Evolutionary conservation across 2,329 filamentous ascomycete species (phyloP), one percentile per base, ranked within the genome.

Genomic region (Cordyceps cateniannulata): DNA sequence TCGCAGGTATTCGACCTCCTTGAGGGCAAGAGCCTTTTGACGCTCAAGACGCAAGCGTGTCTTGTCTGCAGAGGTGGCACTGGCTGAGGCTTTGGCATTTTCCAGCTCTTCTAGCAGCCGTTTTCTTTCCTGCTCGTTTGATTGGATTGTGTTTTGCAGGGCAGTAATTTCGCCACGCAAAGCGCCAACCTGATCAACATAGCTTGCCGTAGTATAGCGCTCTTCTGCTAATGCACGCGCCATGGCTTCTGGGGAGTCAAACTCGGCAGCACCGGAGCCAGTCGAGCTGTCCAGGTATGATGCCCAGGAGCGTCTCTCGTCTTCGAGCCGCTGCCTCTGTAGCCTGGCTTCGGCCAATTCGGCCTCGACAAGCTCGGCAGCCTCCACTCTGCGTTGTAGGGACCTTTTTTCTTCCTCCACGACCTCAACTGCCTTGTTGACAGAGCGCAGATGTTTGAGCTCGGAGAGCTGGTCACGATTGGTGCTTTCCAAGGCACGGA

Each of bases 371-470:
- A 84, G 80, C 61, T 90, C 85, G 73, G 93, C 88, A 42, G 88
- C 79, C 63, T 91, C 86, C 1, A 99, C 72, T 69, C 86, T 91
- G 35, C 87, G 85, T 72, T 95, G 88, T 24, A 99, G 76, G 0
- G 86, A 85, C 63, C 90, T 82, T 78, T 98, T 98, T 77, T 99
- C 92, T 72, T 99, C 95, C 71, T 99, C 92, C 0, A 98, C 89
- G 2, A 99, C 84, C 69, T 96, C 91, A 1, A 96, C 87, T n/a
- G 90, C 91, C 74, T 90, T 93, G 71, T 92, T 87, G 3, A 88
- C 77, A 66, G 92, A 89, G 16, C 92, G 87, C 42, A 96, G 81
- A 66, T 92, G 88, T 67, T 89, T 91, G 40, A 99, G 76, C 71
- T 99, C 93, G 0, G 81, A 75, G 16, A 85, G 79, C 69, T 96